Percentiles rank a stretch among this genome's conserved stretches.
phyloP scores from a whole-genome alignment of 768 basidiomycete species.

The Thelephora ganbajun region DNA sequence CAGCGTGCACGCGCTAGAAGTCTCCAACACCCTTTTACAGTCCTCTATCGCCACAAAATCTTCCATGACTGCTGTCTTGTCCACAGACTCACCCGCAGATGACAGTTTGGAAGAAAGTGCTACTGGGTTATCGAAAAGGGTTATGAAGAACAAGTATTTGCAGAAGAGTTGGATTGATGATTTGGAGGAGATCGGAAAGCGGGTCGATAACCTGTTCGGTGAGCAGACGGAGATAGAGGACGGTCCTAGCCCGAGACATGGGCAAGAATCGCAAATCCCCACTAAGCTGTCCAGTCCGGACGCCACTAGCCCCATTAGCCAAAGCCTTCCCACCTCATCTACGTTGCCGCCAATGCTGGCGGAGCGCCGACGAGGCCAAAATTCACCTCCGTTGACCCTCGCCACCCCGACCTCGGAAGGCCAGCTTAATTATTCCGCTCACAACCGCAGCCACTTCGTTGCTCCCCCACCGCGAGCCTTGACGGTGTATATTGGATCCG shows the following conservation, averaged over 20 bases:
- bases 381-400: conserved; percentile 11
- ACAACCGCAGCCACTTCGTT: conserved; percentile 39
- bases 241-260: neutral
- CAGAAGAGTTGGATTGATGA: conserved; percentile 54
- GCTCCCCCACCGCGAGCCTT: conserved; percentile 61
- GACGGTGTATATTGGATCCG: conserved; percentile 57
- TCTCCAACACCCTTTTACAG: conserved; percentile 70
- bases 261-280: conserved; percentile 3
- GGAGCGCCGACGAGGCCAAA: conserved; percentile 6
- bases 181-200: conserved; percentile 47
- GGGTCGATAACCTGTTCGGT: conserved; percentile 46
- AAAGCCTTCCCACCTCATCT: conserved; percentile 16
- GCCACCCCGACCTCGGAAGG: conserved; percentile 8
- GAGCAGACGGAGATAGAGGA: conserved; percentile 5
- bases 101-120: conserved; percentile 32
- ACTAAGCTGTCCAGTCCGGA: conserved; percentile 2
- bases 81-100: conserved; percentile 31
- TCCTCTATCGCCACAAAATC: conserved; percentile 63
- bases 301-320: conserved; percentile 11
- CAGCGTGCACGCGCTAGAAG: conserved; percentile 74
- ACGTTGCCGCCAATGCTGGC: conserved; percentile 4
- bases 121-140: conserved; percentile 36
- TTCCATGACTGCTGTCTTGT: conserved; percentile 33
- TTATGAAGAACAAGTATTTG: conserved; percentile 27
- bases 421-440: conserved; percentile 37